A percentile compares a stretch with the other conserved stretches of the same genome.
Conservation (phyloP, 495 filamentous ascomycete species). For the Jackrogersella multiformis region DNA sequence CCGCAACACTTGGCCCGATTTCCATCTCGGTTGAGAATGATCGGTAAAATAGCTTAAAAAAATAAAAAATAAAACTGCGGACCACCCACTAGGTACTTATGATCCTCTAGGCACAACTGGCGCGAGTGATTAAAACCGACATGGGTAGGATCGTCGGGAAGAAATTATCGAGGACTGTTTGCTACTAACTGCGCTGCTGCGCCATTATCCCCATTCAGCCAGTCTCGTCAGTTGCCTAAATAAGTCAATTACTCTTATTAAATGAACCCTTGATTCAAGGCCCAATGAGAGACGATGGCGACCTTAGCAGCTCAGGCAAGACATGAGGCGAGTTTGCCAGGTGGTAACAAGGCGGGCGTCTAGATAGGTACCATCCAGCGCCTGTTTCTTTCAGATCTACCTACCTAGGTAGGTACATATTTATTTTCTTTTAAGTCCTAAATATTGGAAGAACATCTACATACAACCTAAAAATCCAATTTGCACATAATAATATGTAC, state of each 20-base stretch:
- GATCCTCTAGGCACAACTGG: constrained; percentile 11
- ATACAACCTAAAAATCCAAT: background rate
- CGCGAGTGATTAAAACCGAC: constrained; percentile 14
- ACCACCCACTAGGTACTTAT: no score
- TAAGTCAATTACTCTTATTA: constrained; percentile 4
- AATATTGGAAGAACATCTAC: background rate
- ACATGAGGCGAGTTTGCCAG: constrained; percentile 8
- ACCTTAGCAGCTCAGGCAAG: background rate
- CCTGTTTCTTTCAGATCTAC: background rate
- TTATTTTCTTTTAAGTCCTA: no score
- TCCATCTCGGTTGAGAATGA: constrained; percentile 38
- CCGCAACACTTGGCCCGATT: constrained; percentile 40
- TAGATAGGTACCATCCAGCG: constrained; percentile 24
- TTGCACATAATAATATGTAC: background rate
- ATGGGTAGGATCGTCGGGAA: constrained; percentile 38
- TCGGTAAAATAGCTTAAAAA: no score
- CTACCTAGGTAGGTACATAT: background rate
- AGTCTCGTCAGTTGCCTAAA: constrained; percentile 27
- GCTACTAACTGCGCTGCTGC: constrained; percentile 26
- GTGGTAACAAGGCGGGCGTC: constrained; percentile 22
- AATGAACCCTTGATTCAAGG: constrained; percentile 3
- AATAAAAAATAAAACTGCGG: background rate
- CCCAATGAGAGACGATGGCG: constrained; percentile 5
- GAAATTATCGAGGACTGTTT: constrained; percentile 23
- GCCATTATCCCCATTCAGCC: constrained; percentile 20